Evolutionary conservation across 306 rosid genomes (phyloP), one percentile per base, ranked within the genome.

Genomic region (Rosa persica): DNA sequence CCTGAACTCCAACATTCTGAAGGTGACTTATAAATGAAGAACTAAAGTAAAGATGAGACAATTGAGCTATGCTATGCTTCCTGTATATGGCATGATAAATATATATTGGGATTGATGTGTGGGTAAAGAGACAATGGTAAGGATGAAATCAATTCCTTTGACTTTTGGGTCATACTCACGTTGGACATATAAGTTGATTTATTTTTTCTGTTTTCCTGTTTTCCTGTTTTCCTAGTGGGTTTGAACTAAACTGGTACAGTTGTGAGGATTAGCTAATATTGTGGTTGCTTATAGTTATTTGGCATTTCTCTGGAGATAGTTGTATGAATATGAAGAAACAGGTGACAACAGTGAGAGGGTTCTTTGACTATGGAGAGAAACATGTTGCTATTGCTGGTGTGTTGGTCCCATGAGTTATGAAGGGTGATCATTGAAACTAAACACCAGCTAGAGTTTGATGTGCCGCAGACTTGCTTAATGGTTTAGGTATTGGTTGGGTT

Each of bases 361-460:
- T 66, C 10, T 3, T 65, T 38, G 71, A 13, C 68, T 2, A 62
- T 6, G n/a, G 68, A 62, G n/a, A 58, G 65, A 62, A 46, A 36
- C 46, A 36, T 66, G 47, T 39, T 39, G 25, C 1, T 36, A 8
- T 16, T 6, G 42, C 44, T 66, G 71, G 27, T 19, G 48, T 66
- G 48, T 16, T 66, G 71, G 71, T 38, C 47, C 70, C 71, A 4
- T 39, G 71, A 19, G 71, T 66, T 25, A 66, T 66, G 8, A 38
- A 66, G 27, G 39, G 13, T 38, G 46, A 66, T 66, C 47, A 11
- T 66, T n/a, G 48, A 66, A 66, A 38, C 25, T 38, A 3, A 22
- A 55, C 12, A 72, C 34, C 36, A 36, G 46, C 76, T 52, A 11
- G n/a, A n/a, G 16, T 16, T 54, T 5, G 76, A 17, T 23, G 61